These are phyloP conservation scores for Speleostelium caveatum DNA, from an alignment of 78 protist species.

Conservation along the genomic window DNA sequence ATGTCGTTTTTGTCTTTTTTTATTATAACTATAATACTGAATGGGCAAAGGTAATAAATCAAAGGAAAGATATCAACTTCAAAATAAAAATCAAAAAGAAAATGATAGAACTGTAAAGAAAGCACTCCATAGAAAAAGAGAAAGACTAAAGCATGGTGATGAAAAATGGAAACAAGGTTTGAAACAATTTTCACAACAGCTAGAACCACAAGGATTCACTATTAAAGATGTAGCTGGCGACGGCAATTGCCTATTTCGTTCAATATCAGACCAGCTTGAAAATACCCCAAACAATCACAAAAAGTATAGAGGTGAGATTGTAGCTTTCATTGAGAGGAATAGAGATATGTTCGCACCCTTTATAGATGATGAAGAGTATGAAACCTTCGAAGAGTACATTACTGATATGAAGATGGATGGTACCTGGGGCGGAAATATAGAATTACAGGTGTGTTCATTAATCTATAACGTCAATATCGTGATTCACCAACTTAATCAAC, in stretches of 20 bases:
- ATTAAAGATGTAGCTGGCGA: slow-evolving; percentile 88
- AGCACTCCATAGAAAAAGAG: slow-evolving; percentile 20
- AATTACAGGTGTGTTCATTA: slow-evolving; percentile 68
- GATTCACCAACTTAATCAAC: slow-evolving; percentile 83
- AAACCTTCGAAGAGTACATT: slow-evolving; percentile 68
- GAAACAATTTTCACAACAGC: slow-evolving; percentile 32
- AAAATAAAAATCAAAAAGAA: not conserved
- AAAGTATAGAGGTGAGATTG: slow-evolving; percentile 52
- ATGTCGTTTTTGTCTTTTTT: too few relatives aligned
- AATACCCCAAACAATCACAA: slow-evolving; percentile 70
- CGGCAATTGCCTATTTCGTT: slow-evolving; percentile 87
- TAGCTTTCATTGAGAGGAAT: slow-evolving; percentile 53
- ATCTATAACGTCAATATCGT: slow-evolving; percentile 64
- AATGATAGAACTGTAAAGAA: slow-evolving; percentile 39
- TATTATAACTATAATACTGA: not conserved
- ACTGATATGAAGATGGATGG: slow-evolving; percentile 74
- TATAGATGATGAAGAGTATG: slow-evolving; percentile 75
- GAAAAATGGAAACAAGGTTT: slow-evolving; percentile 74
- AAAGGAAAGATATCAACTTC: not conserved
- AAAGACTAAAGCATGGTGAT: slow-evolving; percentile 70
- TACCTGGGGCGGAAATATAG: slow-evolving; percentile 86
- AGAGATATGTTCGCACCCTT: slow-evolving; percentile 78
- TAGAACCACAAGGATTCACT: slow-evolving; percentile 54
- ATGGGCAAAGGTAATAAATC: slow-evolving; percentile 32
- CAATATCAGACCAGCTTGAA: slow-evolving; percentile 82